phyloP scores from a whole-genome alignment of 495 filamentous ascomycete species.

The Achaetomiella virescens region DNA sequence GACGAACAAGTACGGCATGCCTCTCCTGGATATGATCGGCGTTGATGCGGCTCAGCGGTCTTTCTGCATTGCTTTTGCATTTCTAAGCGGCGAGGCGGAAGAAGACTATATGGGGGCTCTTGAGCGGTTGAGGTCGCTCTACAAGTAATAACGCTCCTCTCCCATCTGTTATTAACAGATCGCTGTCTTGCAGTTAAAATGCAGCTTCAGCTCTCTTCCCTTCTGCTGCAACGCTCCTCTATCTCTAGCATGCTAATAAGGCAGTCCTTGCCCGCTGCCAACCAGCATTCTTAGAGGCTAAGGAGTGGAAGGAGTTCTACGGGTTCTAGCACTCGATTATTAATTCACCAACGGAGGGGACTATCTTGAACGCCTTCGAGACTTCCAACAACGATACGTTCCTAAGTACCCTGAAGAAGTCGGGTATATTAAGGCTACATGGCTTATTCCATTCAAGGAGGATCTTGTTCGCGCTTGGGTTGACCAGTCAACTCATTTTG shows the following conservation, averaged over 20 bases:
- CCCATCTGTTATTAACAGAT: background rate
- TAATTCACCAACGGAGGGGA: no score
- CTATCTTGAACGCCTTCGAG: no score
- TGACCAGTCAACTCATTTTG: background rate
- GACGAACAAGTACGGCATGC: no score
- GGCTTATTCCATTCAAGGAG: background rate
- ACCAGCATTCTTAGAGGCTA: background rate
- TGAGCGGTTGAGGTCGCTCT: background rate
- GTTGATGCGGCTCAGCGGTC: no score
- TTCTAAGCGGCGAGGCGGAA: no score
- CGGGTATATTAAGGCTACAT: background rate
- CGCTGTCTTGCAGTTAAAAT: background rate
- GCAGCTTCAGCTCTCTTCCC: conserved; percentile 1
- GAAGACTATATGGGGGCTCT: background rate
- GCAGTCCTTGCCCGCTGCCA: background rate
- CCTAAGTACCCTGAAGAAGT: no score
- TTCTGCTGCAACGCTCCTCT: background rate
- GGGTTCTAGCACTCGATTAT: background rate
- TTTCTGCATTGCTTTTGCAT: no score
- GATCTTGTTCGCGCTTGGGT: background rate
- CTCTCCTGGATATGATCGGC: no score
- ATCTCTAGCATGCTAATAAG: background rate
- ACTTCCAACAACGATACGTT: no score
- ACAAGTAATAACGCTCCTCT: background rate
- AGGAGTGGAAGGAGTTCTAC: background rate